These are phyloP conservation scores for Penicillium riverlandense DNA, from an alignment of 495 filamentous ascomycete species.

Conservation along the genomic window DNA sequence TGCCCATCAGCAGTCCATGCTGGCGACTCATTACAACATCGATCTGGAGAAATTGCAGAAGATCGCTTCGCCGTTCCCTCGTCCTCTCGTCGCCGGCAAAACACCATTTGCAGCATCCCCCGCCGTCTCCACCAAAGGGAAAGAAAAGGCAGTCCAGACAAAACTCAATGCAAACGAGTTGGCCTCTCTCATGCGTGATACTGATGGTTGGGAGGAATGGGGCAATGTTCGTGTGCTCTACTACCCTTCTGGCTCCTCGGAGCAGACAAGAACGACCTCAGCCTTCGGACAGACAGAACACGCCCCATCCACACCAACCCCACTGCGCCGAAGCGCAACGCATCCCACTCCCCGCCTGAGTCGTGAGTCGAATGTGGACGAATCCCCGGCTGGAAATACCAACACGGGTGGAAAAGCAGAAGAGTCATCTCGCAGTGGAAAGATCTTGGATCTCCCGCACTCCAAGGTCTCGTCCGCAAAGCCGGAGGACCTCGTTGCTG, in stretches of 20 bases:
- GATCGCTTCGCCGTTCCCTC: conserved; percentile 75
- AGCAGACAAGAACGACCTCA: conserved; percentile 19
- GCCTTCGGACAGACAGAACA: conserved; percentile 22
- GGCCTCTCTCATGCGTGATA: conserved; percentile 55
- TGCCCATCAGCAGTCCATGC: conserved; percentile 59
- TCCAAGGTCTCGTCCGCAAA: conserved; percentile 52
- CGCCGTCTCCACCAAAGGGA: conserved; percentile 54
- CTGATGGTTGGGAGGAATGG: conserved; percentile 58
- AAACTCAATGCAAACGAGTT: conserved; percentile 67
- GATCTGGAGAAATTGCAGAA: conserved; percentile 82
- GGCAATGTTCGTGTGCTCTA: conserved; percentile 58
- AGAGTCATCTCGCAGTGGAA: conserved; percentile 40
- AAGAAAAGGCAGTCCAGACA: conserved; percentile 56
- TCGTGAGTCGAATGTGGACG: conserved; percentile 45
- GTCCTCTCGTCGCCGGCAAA: conserved; percentile 42
- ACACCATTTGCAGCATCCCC: conserved; percentile 35
- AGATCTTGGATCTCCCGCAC: conserved; percentile 65
- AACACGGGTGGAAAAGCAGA: conserved; percentile 24
- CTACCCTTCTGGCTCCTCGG: conserved; percentile 41
- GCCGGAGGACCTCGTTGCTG: conserved; percentile 60
- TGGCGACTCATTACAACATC: conserved; percentile 89
- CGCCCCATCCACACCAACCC: conserved; percentile 44
- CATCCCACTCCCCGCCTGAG: conserved; percentile 48
- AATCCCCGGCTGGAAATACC: conserved; percentile 27
- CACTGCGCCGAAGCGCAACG: conserved; percentile 37